Evolutionary conservation across 2,329 filamentous ascomycete species (phyloP), one percentile per base, ranked within the genome.

Genomic region (Neurospora sp.): DNA sequence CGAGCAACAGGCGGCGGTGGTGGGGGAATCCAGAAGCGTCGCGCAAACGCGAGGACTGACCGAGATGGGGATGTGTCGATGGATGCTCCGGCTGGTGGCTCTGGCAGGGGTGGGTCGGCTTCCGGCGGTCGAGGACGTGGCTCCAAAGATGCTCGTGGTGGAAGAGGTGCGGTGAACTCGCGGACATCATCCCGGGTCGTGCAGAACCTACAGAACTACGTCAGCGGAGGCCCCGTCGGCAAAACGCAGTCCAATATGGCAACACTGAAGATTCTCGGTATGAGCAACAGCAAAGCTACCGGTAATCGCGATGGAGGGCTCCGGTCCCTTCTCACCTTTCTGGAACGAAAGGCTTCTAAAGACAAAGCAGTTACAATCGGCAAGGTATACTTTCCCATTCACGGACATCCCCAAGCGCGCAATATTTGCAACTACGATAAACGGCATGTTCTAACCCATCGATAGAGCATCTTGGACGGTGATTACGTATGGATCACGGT

Each of bases 401-500:
- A 78, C 76, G 76, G 71, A 67, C 62, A 76, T 78, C 77, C 76
- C 75, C 80, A 77, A 79, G 80, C 80, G 39, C 66, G 58, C 68
- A 39, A 15, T 33, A n/a, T 62, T n/a, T 38, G 42, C 36, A 67
- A 36, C 40, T 38, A 52, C 39, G 23, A 17, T 39, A n/a, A 13
- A 40, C 15, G 13, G 62, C 38, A 42, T 19, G 33, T 71, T 66
- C 69, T 75, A 70, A 75, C 72, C 58, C 23, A 23, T 62, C 78
- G 78, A 78, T 78, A 77, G 78, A 75, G 71, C 4, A 39, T 70
- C 10, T 69, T 83, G 86, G 87, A 88, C 79, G 90, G 89, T 79
- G 90, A 92, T 78, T 85, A 85, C 75, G 85, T 93, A 73, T 87
- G 91, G 78, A 85, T 93, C 75, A 89, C 86, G 73, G 86, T 90